Evolutionary conservation across 192 early-diverging fungal genomes (phyloP).

Genomic region (Pilobolus umbonatus): DNA sequence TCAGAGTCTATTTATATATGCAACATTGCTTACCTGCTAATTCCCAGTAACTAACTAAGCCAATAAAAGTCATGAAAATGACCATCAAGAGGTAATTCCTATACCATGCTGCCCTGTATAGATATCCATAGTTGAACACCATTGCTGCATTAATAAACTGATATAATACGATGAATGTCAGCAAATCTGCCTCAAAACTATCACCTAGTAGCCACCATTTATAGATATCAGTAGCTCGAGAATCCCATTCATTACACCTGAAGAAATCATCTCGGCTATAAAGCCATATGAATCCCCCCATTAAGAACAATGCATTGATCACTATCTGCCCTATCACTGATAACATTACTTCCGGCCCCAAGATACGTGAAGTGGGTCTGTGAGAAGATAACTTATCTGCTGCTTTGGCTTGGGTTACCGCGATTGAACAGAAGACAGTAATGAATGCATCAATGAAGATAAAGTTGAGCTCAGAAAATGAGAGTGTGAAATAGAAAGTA

Average conservation of each 20-base stretch:
- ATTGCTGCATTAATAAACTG: conserved; percentile 61
- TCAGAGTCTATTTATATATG: neutral
- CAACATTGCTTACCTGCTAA: conserved; percentile 33
- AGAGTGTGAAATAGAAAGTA: conserved; percentile 63
- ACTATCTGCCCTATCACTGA: conserved; percentile 52
- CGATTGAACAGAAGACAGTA: conserved; percentile 44
- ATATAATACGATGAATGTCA: conserved; percentile 47
- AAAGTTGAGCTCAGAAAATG: conserved; percentile 55
- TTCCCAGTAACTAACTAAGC: conserved; percentile 46
- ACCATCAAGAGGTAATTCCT: conserved; percentile 40
- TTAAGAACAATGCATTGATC: conserved; percentile 55
- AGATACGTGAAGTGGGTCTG: conserved; percentile 58
- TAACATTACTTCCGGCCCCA: conserved; percentile 59
- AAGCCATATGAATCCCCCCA: conserved; percentile 40
- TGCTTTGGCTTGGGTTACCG: conserved; percentile 41
- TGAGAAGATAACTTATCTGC: conserved; percentile 38
- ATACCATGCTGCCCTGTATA: conserved; percentile 46
- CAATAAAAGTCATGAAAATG: conserved; percentile 37
- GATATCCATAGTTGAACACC: conserved; percentile 51
- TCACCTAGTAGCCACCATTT: conserved; percentile 67
- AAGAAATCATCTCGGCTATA: conserved; percentile 52
- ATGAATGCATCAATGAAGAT: conserved; percentile 65
- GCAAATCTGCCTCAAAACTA: conserved; percentile 55
- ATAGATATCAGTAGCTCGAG: conserved; percentile 40
- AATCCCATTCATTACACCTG: conserved; percentile 60